phyloP scores from a whole-genome alignment of 805 yeast genomes.

The Ogataea salicorniae region DNA sequence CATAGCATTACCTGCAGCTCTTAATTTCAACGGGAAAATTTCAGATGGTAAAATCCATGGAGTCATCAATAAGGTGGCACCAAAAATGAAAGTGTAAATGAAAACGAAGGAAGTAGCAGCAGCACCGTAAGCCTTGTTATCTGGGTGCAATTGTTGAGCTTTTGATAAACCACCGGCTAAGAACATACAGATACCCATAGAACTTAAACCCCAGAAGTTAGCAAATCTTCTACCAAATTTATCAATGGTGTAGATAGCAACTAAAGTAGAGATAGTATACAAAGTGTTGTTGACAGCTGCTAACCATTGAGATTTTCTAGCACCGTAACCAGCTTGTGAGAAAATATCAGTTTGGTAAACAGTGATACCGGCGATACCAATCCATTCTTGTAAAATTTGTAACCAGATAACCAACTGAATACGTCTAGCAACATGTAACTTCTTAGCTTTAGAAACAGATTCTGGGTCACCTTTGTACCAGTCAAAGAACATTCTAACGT shows the following conservation, averaged over 20 bases:
- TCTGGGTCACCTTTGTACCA: constrained; percentile 21
- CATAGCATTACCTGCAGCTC: constrained; percentile 26
- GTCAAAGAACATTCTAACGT: constrained; percentile 17
- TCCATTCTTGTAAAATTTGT: constrained; percentile 34
- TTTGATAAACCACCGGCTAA: constrained; percentile 34
- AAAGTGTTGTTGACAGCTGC: constrained; percentile 18
- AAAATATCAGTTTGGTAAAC: constrained; percentile 37
- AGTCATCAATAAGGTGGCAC: constrained; percentile 21
- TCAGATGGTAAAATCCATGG: constrained; percentile 24
- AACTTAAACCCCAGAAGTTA: constrained; percentile 31
- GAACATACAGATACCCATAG: constrained; percentile 37
- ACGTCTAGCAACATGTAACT: constrained; percentile 24
- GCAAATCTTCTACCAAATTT: constrained; percentile 42
- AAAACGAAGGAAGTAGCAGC: constrained; percentile 33
- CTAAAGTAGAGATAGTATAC: constrained; percentile 19
- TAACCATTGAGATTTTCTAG: constrained; percentile 29
- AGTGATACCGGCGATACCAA: constrained; percentile 41
- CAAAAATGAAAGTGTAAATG: constrained; percentile 32
- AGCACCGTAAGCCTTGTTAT: constrained; percentile 28
- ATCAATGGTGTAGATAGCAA: constrained; percentile 30
- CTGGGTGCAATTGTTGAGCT: constrained; percentile 23
- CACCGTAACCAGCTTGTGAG: constrained; percentile 22
- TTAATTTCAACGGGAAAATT: constrained; percentile 22
- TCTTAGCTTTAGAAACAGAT: constrained; percentile 14
- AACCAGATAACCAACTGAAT: constrained; percentile 30